phyloP scores from a whole-genome alignment of 1,284 basidiomycete genomes.

The Apiotrichum gracile region DNA sequence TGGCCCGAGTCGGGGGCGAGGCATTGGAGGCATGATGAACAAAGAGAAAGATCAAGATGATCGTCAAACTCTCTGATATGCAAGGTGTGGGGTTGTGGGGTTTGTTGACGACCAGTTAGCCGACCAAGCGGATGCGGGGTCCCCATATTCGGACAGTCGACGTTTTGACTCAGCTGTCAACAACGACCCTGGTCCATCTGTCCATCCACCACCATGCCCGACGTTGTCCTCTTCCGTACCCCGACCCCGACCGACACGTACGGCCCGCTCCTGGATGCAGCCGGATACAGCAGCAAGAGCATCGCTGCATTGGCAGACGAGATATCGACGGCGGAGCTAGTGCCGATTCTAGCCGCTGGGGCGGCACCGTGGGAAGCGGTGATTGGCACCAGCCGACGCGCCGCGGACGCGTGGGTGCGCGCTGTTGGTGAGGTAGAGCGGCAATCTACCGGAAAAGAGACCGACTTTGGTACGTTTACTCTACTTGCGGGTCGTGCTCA shows the following conservation, averaged over 20 bases:
- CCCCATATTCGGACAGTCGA: too few species aligned
- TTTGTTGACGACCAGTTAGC: too few species aligned
- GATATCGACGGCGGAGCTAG: conserved; percentile 12
- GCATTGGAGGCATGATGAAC: too few species aligned
- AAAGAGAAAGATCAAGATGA: too few species aligned
- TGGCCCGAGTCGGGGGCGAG: too few species aligned
- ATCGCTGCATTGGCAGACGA: conserved; percentile 25
- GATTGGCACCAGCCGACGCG: conserved; percentile 28
- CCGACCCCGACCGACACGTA: conserved; percentile 22
- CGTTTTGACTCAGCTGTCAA: too few species aligned
- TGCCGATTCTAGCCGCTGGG: conserved; percentile 6
- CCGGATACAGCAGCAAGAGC: conserved; percentile 4
- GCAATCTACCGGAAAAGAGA: background rate
- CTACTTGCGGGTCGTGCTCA: background rate
- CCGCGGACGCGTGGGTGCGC: conserved; percentile 31
- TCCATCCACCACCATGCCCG: background rate
- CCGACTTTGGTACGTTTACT: background rate
- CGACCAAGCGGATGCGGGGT: too few species aligned
- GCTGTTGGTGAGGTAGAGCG: conserved; percentile 6
- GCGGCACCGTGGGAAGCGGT: conserved; percentile 26
- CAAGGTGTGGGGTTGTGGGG: too few species aligned
- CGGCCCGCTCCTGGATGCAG: background rate
- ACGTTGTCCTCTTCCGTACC: conserved; percentile 27
- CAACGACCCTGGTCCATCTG: too few species aligned
- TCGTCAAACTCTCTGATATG: too few species aligned